phyloP scores from a whole-genome alignment of 2,329 filamentous ascomycete species.

The Alternaria sp. region DNA sequence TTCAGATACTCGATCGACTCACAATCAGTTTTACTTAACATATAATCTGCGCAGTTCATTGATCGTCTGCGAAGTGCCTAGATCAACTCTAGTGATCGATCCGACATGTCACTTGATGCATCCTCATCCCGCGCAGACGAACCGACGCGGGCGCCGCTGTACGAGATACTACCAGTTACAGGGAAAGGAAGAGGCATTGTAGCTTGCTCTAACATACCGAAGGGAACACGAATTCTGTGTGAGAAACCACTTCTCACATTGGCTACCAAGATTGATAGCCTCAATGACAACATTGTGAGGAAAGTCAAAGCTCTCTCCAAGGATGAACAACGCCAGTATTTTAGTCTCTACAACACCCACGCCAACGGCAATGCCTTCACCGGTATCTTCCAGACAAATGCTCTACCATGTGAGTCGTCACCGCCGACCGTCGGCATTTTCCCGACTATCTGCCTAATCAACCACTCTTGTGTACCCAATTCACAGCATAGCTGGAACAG shows the following conservation, averaged over 20 bases:
- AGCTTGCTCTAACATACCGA: background rate
- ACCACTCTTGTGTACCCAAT: background rate
- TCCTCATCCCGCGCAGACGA: background rate
- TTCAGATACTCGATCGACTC: background rate
- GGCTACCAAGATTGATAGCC: no score
- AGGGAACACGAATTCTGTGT: background rate
- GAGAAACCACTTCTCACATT: background rate
- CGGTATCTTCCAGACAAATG: background rate
- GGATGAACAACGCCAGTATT: background rate
- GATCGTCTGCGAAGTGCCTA: background rate
- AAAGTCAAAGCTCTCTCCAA: background rate
- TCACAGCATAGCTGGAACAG: background rate
- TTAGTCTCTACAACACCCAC: background rate
- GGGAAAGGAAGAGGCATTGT: background rate
- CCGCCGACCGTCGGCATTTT: background rate
- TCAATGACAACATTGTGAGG: background rate
- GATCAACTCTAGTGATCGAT: background rate
- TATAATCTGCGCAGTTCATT: background rate
- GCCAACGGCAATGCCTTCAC: background rate
- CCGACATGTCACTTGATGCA: background rate
- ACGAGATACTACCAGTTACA: background rate
- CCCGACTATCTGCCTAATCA: background rate
- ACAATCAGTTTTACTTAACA: background rate
- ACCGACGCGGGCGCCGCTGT: background rate
- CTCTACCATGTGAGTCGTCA: background rate